A percentile compares a stretch with the other conserved stretches of the same genome.
Evolutionary conservation across 2,329 filamentous ascomycete genomes (phyloP).

Genomic region (Moelleriella libera): DNA sequence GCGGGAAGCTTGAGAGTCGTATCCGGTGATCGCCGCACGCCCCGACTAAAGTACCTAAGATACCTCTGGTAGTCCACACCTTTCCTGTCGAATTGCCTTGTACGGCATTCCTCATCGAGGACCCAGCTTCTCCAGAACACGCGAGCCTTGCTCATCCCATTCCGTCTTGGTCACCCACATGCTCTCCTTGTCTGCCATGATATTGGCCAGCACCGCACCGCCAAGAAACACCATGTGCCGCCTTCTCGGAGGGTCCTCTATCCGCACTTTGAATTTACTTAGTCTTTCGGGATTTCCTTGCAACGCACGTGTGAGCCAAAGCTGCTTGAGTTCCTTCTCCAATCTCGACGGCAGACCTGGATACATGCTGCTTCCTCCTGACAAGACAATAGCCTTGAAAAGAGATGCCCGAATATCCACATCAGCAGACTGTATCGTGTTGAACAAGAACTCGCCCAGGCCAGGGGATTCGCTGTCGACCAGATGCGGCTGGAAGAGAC

Average conservation of each 20-base stretch:
- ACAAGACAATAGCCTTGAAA: conserved; percentile 95
- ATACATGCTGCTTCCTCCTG: conserved; percentile 97
- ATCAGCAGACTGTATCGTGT: conserved; percentile 92
- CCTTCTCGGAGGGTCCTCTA: conserved; percentile 91
- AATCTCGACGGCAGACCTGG: conserved; percentile 84
- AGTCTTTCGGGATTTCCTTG: conserved; percentile 84
- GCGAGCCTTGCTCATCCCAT: conserved; percentile 84
- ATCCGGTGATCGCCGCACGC: too few relatives aligned
- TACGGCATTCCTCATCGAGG: conserved; percentile 45
- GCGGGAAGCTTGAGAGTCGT: too few relatives aligned
- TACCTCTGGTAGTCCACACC: too few relatives aligned
- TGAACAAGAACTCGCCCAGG: conserved; percentile 95
- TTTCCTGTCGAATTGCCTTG: too few relatives aligned
- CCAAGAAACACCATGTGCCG: conserved; percentile 99
- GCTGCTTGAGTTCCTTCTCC: conserved; percentile 97
- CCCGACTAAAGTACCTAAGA: too few relatives aligned
- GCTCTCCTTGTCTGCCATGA: conserved; percentile 96
- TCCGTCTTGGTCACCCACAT: conserved; percentile 99
- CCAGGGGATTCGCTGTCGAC: conserved; percentile 96
- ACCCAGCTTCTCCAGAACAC: conserved; percentile 82
- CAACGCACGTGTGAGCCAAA: conserved; percentile 89
- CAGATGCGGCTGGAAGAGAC: conserved; percentile 94
- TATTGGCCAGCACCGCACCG: conserved; percentile 90
- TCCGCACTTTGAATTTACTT: conserved; percentile 98
- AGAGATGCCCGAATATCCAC: conserved; percentile 88